Conservation (phyloP, 768 basidiomycete species). For the Mycena rebaudengoi region DNA sequence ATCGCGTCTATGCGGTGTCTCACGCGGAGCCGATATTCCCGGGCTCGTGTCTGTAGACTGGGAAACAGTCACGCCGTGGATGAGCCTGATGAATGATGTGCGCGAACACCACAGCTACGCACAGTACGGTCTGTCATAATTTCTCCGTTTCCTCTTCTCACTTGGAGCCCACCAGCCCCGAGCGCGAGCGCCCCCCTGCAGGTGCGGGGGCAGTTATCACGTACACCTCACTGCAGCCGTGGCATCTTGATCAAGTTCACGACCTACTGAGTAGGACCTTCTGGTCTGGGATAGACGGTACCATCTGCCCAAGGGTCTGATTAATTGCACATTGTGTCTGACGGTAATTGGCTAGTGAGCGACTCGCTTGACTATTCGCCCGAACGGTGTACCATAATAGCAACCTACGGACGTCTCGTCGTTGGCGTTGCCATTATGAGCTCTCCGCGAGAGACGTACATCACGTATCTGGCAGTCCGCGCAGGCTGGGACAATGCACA, state of each 20-base stretch:
- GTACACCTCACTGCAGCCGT: slow-evolving; percentile 66
- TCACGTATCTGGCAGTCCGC: slow-evolving; percentile 82
- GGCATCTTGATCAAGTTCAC: slow-evolving; percentile 75
- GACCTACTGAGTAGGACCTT: slow-evolving; percentile 73
- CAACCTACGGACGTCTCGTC: slow-evolving; percentile 73
- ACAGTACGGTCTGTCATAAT: slow-evolving; percentile 55
- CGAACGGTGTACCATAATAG: slow-evolving; percentile 80
- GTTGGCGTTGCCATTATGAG: slow-evolving; percentile 80
- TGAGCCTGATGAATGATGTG: slow-evolving; percentile 77
- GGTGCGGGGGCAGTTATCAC: slow-evolving; percentile 62
- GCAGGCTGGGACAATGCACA: slow-evolving; percentile 84
- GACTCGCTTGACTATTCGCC: slow-evolving; percentile 75
- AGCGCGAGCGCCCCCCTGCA: slow-evolving; percentile 52
- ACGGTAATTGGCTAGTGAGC: slow-evolving; percentile 56
- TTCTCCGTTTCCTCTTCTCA: background rate
- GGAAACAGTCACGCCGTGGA: slow-evolving; percentile 79
- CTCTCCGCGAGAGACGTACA: slow-evolving; percentile 83
- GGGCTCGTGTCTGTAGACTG: slow-evolving; percentile 71
- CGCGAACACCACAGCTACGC: slow-evolving; percentile 67
- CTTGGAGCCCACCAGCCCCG: slow-evolving; percentile 54
- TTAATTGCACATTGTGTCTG: slow-evolving; percentile 9
- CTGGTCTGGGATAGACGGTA: slow-evolving; percentile 83
- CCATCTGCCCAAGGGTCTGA: background rate
- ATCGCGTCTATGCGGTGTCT: slow-evolving; percentile 64
- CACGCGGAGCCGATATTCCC: slow-evolving; percentile 36